Base-by-base conservation (phyloP, 1,139 yeast species). In the Sugiyamaella grinbergsii region DNA sequence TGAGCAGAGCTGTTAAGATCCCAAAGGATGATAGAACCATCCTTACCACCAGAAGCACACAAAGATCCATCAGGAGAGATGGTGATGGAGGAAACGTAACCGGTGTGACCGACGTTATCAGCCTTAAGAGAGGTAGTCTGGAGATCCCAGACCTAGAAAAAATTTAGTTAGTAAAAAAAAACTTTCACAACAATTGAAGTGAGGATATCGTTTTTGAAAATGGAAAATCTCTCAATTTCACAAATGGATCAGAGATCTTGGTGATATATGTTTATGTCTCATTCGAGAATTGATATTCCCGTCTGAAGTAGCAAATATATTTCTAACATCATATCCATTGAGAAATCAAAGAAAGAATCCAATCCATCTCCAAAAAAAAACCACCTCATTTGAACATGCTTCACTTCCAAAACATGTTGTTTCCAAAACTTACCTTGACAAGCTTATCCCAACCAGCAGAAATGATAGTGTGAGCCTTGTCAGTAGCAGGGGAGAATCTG, bases 41-140 rank as follows among this genome's bases (percentile, higher is more conserved):
- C 98, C 85, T 93, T 93, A 78, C 98, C 98, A 76, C 97, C 98
- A 66, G 98, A 91, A 66, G 99, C 98, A 77, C 95, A 88, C 73
- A 93, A 82, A 64, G 98, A 86, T 82, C 98, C 98, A 80, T 93
- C 99, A 80, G 99, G 99, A 63, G 99, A 90, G 75, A 94, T 85
- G 73, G 97, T 90, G 81, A 94, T 85, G 76, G 95, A 81, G 71
- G 95, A 88, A 69, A 93, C 87, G 94, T 91, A 91, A 78, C 96
- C 97, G 76, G 94, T 90, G 96, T 93, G 99, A 74, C 98, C 99
- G 70, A 90, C 82, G 83, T 88, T 88, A 80, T 93, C 98, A 72
- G 98, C 95, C 74, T 85, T 83, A 72, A 89, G 83, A 71, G 82
- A 77, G 83, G 84, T 85, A 76, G 85, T 85, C 73, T 78, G 75